These are phyloP conservation scores for Kwoniella bestiolae DNA, from an alignment of 768 basidiomycete species.

Conservation along the genomic window DNA sequence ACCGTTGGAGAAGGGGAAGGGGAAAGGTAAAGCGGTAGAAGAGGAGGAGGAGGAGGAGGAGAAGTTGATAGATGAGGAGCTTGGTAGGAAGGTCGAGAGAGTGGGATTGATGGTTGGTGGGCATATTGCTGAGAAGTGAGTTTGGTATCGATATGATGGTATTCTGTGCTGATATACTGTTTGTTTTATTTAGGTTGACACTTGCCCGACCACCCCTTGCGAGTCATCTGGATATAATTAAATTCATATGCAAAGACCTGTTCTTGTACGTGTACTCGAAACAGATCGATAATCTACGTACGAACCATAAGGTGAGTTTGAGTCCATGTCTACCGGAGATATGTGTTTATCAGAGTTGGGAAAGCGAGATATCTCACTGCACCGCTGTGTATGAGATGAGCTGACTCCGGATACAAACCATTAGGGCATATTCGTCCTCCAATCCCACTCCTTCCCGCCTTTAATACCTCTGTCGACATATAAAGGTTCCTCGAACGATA, in stretches of 20 bases:
- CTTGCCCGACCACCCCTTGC: constrained; percentile 74
- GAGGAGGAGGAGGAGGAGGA: constrained; percentile 64
- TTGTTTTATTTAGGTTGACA: constrained; percentile 65
- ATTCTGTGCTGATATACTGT: neutral
- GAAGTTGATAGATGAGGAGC: constrained; percentile 76
- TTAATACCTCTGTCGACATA: constrained; percentile 79
- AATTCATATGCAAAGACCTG: constrained; percentile 96
- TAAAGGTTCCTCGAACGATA: constrained; percentile 74
- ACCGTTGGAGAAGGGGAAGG: constrained; percentile 50
- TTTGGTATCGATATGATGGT: constrained; percentile 12
- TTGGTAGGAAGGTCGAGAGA: constrained; percentile 72
- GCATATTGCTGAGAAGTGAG: constrained; percentile 81
- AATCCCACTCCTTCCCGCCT: constrained; percentile 88
- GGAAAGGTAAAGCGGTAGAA: constrained; percentile 58
- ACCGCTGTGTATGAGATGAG: too few relatives aligned
- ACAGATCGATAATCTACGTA: constrained; percentile 92
- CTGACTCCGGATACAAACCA: neutral
- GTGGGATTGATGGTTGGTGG: constrained; percentile 86
- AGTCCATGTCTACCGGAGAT: neutral
- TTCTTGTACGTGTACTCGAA: constrained; percentile 92
- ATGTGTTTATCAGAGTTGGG: neutral
- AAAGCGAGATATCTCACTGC: neutral
- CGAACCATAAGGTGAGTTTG: constrained; percentile 80
- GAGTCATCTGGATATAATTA: constrained; percentile 86
- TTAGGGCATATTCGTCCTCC: constrained; percentile 89